Evolutionary conservation across 1,284 basidiomycete species (phyloP).

Genomic region (Moniliella sp.): DNA sequence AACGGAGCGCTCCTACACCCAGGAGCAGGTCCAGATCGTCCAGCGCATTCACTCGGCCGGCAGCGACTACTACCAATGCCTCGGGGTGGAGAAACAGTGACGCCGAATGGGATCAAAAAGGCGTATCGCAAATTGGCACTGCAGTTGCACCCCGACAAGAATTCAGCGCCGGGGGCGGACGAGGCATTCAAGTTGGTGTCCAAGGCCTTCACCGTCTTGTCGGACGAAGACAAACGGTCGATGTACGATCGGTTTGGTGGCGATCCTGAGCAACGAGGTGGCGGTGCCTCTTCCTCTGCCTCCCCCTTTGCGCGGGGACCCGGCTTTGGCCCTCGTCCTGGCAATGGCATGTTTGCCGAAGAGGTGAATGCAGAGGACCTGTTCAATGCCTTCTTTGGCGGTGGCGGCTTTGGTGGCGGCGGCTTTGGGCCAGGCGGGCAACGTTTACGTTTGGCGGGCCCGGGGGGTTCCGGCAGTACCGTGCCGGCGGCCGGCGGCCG

Average conservation of each 20-base stretch:
- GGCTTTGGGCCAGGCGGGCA: slow-evolving; percentile 9
- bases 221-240: slow-evolving; percentile 16
- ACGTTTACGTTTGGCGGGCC: slow-evolving; percentile 27
- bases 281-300: slow-evolving; percentile 44
- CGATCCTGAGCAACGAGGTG: slow-evolving; percentile 60
- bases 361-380: slow-evolving; percentile 85
- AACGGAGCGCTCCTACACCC: slow-evolving; percentile 59
- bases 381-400: slow-evolving; percentile 97
- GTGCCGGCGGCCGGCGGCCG: slow-evolving; percentile 4
- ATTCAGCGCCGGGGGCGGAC: slow-evolving; percentile 86
- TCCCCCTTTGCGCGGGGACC: slow-evolving; percentile 33
- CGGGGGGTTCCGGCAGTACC: slow-evolving; percentile 19
- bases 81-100: slow-evolving; percentile 65
- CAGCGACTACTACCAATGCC: slow-evolving; percentile 82
- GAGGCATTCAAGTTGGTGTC: slow-evolving; percentile 99
- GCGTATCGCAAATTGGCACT: slow-evolving; percentile 93
- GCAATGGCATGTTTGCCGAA: slow-evolving; percentile 40
- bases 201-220: slow-evolving; percentile 70
- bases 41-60: slow-evolving; percentile 58
- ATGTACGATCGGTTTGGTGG: slow-evolving; percentile 33
- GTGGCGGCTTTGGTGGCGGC: slow-evolving; percentile 38
- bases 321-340: slow-evolving; percentile 6
- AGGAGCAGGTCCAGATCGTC: slow-evolving; percentile 65
- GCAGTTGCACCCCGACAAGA: slow-evolving; percentile 87
- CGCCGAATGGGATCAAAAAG: slow-evolving; percentile 58